A percentile compares a stretch with the other conserved stretches of the same genome.
Conservation (phyloP, 371 early-diverging fungal genomes). For the Lichtheimia ramosa region DNA sequence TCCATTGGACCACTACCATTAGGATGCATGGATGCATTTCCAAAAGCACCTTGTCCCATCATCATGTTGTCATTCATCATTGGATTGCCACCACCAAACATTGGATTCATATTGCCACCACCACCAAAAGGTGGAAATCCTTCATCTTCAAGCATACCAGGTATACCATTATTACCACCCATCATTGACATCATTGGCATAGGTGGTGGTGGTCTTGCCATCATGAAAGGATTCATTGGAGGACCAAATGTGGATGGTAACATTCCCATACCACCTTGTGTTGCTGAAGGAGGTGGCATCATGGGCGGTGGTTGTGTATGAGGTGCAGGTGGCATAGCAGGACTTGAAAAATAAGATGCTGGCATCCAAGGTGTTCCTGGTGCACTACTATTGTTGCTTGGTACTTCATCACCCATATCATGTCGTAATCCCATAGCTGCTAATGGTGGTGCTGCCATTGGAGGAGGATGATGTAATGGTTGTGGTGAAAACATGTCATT, state of each 20-base stretch:
- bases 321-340: neutral
- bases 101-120: neutral
- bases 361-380: constrained; percentile 16
- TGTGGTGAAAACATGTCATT: constrained; percentile 6
- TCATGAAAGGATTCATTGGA: constrained; percentile 1
- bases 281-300: neutral
- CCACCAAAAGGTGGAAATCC: neutral
- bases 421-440: neutral
- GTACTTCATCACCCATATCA: constrained; percentile 2
- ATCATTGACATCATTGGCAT: constrained; percentile 1
- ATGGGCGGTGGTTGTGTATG: constrained; percentile 3
- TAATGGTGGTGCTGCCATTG: neutral
- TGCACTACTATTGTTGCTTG: constrained; percentile 7
- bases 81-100: neutral
- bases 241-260: neutral
- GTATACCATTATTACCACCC: neutral
- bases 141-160: neutral
- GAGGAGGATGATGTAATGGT: constrained; percentile 6
- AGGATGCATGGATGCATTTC: neutral
- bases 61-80: neutral
- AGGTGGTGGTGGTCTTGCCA: constrained; percentile 1
- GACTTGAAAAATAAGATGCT: constrained; percentile 14
- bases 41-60: too few relatives aligned
- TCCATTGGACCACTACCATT: neutral
- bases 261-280: neutral